Evolutionary conservation across 352 stramenopile species (phyloP).

Genomic region (Globisporangium nagaii): DNA sequence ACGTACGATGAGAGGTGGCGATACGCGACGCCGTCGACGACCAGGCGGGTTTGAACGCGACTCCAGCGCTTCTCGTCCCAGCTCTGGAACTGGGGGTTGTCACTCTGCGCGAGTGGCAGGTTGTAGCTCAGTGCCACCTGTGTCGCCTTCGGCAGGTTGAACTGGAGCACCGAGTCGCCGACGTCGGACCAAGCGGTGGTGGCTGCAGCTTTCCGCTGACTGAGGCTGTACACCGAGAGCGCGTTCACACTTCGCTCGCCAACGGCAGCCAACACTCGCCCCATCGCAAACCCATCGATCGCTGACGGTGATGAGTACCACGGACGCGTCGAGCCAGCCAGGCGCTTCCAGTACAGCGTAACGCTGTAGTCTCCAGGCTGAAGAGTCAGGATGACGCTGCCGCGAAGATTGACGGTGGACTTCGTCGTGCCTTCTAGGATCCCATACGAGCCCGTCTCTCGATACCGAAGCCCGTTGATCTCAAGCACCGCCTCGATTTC

Average conservation of each 20-base stretch:
- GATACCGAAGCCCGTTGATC: conserved; percentile 60
- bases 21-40: conserved; percentile 68
- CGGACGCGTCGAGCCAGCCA: conserved; percentile 35
- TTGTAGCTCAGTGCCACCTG: conserved; percentile 70
- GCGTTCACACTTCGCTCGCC: conserved; percentile 36
- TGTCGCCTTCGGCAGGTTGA: conserved; percentile 45
- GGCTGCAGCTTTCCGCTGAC: conserved; percentile 26
- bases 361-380: conserved; percentile 58
- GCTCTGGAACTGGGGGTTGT: conserved; percentile 59
- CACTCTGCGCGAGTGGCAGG: conserved; percentile 58
- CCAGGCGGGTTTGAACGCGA: conserved; percentile 51
- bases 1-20: conserved; percentile 63
- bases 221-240: conserved; percentile 54
- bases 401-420: conserved; percentile 45
- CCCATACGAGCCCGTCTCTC: conserved; percentile 66
- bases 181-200: conserved; percentile 66
- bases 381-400: conserved; percentile 59
- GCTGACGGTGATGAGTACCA: conserved; percentile 59
- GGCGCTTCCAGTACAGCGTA: conserved; percentile 53
- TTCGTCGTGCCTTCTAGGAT: conserved; percentile 48
- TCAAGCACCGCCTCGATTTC: conserved; percentile 57
- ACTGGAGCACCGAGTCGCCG: conserved; percentile 70
- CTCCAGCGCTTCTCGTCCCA: conserved; percentile 43
- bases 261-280: conserved; percentile 45
- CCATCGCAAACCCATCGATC: conserved; percentile 71